Evolutionary conservation across 148 eudicot species (phyloP).

Genomic region (Cornus suecica): DNA sequence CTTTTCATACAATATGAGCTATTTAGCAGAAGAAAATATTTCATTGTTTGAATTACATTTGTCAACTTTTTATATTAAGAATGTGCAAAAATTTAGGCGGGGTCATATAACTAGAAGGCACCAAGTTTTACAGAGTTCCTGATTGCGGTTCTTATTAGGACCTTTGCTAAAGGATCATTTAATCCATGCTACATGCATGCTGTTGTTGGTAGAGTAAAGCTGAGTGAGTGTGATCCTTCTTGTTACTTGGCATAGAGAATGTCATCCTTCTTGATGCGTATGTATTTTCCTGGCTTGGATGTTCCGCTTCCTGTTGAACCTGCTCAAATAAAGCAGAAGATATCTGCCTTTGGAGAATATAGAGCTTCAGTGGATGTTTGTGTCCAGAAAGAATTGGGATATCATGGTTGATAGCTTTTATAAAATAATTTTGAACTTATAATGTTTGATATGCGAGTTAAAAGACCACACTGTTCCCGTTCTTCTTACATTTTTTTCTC

Average conservation of each 20-base stretch:
- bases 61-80: neutral
- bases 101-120: neutral
- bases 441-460: neutral
- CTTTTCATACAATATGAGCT: too few relatives aligned
- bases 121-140: neutral
- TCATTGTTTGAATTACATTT: neutral
- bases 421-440: neutral
- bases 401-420: too few relatives aligned
- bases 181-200: too few relatives aligned
- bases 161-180: too few relatives aligned
- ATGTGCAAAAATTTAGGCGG: too few relatives aligned
- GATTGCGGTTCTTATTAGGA: too few relatives aligned
- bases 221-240: too few relatives aligned
- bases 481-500: neutral
- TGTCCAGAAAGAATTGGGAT: neutral
- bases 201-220: too few relatives aligned
- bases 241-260: too few relatives aligned
- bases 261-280: too few relatives aligned
- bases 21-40: neutral
- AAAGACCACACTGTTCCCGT: constrained; percentile 5
- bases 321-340: too few relatives aligned
- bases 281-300: neutral
- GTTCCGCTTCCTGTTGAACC: neutral
- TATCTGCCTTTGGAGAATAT: too few relatives aligned
- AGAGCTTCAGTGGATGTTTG: neutral